Percentiles rank a stretch among this genome's conserved stretches.
Evolutionary conservation across 495 filamentous ascomycete species (phyloP).

Genomic region (Penicillium coffeae): DNA sequence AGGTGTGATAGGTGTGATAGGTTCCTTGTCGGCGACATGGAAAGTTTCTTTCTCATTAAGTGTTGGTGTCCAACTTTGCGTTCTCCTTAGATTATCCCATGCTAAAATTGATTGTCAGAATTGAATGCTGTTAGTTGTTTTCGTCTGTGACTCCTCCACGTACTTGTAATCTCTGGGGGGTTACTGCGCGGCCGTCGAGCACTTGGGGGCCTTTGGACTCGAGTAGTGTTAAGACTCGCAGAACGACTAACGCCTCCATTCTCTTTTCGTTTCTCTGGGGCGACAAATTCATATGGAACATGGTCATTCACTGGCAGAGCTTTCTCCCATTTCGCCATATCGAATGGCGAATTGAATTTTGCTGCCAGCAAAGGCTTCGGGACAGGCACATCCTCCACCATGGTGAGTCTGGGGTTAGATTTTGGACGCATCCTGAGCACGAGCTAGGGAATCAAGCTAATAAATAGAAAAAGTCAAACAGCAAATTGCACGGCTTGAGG

Average conservation of each 20-base stretch:
- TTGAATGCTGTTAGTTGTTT: background rate
- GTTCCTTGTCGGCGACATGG: slow-evolving; percentile 9
- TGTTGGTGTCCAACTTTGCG: background rate
- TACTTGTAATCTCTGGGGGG: slow-evolving; percentile 17
- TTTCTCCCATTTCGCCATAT: slow-evolving; percentile 19
- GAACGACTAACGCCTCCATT: slow-evolving; percentile 11
- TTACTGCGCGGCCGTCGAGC: slow-evolving; percentile 14
- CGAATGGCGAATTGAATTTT: slow-evolving; percentile 23
- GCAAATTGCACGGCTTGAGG: background rate
- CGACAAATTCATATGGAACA: slow-evolving; percentile 3
- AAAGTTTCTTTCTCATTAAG: background rate
- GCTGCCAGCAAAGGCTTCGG: slow-evolving; percentile 20
- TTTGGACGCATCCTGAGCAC: background rate
- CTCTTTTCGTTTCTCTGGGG: background rate
- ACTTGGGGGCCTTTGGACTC: slow-evolving; percentile 9
- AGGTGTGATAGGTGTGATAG: slow-evolving; percentile 14
- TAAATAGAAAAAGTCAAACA: background rate
- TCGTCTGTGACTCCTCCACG: background rate
- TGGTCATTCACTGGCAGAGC: slow-evolving; percentile 19
- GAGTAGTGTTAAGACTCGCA: slow-evolving; percentile 15
- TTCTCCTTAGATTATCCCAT: background rate
- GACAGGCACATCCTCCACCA: slow-evolving; percentile 21
- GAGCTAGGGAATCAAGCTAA: background rate
- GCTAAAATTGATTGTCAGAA: slow-evolving; percentile 3
- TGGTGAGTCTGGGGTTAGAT: background rate